A percentile compares a stretch with the other conserved stretches of the same genome.
Evolutionary conservation across 2,329 filamentous ascomycete genomes (phyloP).

Genomic region (Furcasterigmium sp.): DNA sequence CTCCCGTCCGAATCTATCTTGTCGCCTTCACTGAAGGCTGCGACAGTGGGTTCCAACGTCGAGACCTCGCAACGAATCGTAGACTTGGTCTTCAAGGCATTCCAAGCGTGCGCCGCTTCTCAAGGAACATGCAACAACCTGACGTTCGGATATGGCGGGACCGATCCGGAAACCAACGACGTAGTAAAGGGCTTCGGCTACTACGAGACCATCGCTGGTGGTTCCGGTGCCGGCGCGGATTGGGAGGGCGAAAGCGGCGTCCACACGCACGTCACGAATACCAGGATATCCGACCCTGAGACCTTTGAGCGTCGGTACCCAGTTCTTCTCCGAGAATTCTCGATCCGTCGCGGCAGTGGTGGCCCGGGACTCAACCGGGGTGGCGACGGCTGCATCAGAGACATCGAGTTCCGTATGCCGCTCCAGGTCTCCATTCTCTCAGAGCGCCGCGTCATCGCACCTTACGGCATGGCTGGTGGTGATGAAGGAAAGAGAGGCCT

Average conservation of each 20-base stretch:
- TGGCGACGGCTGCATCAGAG: slow-evolving; percentile 72
- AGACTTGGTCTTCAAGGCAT: slow-evolving; percentile 77
- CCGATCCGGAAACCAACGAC: slow-evolving; percentile 40
- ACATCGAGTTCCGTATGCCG: slow-evolving; percentile 72
- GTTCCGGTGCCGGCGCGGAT: slow-evolving; percentile 20
- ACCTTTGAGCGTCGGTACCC: slow-evolving; percentile 29
- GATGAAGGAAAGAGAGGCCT: slow-evolving; percentile 62
- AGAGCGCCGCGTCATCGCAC: slow-evolving; percentile 69
- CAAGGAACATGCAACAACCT: slow-evolving; percentile 84
- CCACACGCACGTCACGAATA: slow-evolving; percentile 31
- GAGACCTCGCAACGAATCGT: slow-evolving; percentile 76
- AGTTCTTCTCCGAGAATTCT: slow-evolving; percentile 23
- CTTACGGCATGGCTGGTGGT: slow-evolving; percentile 71
- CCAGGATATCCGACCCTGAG: slow-evolving; percentile 29
- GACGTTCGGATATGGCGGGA: slow-evolving; percentile 76
- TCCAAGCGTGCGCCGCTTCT: slow-evolving; percentile 70
- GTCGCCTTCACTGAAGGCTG: slow-evolving; percentile 68
- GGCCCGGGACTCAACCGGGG: slow-evolving; percentile 62
- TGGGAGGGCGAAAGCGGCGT: slow-evolving; percentile 24
- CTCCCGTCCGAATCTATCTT: slow-evolving; percentile 72
- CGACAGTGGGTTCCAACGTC: slow-evolving; percentile 80
- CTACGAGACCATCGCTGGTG: slow-evolving; percentile 29
- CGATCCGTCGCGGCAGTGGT: slow-evolving; percentile 29
- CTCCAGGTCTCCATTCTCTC: slow-evolving; percentile 75
- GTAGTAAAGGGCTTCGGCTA: slow-evolving; percentile 30